phyloP scores from a whole-genome alignment of 345 rosid genomes.

The Raphanus sativus region DNA sequence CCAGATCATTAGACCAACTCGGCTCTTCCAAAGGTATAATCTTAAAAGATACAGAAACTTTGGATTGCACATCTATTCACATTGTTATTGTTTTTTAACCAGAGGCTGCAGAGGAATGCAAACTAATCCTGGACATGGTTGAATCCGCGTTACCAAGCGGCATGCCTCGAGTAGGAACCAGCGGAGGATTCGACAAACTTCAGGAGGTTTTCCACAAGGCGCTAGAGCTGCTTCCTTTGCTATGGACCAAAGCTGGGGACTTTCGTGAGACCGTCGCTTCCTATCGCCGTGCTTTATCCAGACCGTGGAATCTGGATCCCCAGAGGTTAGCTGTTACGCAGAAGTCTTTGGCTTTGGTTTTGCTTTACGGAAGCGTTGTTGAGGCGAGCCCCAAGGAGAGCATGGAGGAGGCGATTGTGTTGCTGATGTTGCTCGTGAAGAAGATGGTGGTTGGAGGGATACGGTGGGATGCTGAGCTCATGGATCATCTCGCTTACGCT shows the following conservation, averaged over 20 bases:
- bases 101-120: constrained; percentile 97
- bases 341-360: constrained; percentile 67
- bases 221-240: constrained; percentile 70
- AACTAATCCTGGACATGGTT: constrained; percentile 61
- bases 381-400: constrained; percentile 61
- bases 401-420: constrained; percentile 81
- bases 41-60: neutral
- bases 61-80: neutral
- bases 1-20: constrained; percentile 76
- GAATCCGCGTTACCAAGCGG: constrained; percentile 80
- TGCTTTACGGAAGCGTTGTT: constrained; percentile 82
- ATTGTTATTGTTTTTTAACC: constrained; percentile 33
- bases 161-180: constrained; percentile 48
- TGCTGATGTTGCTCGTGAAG: constrained; percentile 67
- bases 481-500: constrained; percentile 78
- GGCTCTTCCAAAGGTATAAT: constrained; percentile 58
- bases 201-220: constrained; percentile 84
- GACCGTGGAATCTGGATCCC: constrained; percentile 87
- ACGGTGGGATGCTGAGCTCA: constrained; percentile 80
- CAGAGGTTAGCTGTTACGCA: constrained; percentile 71
- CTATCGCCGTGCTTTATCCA: constrained; percentile 66
- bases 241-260: constrained; percentile 70
- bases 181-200: constrained; percentile 70
- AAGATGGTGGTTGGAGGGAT: constrained; percentile 66
- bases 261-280: constrained; percentile 72